Evolutionary conservation across 805 yeast genomes (phyloP), one percentile per base, ranked within the genome.

Genomic region (Candida chauliodis): DNA sequence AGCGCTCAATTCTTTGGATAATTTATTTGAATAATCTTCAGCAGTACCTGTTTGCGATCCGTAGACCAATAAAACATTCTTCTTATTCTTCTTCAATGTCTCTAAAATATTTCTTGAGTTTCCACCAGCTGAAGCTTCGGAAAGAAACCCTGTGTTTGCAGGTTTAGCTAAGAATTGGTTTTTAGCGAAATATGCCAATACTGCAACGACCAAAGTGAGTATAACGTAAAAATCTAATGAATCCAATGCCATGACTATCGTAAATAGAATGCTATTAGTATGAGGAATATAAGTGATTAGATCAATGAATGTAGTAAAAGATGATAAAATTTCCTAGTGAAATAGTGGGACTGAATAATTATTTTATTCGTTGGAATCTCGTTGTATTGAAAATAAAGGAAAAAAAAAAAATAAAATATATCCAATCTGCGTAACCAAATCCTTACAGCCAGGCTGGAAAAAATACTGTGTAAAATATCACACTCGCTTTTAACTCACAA

Each of bases 11-110:
- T 93, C 99, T 56, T 90, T 89, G 34, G 95, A 79, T 50, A 89
- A 81, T 57, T 91, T 86, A 50, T 83, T 77, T 14, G 97, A 95
- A 53, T 89, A 91, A 56, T 93, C 99, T 65, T 93, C 99, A 30
- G 98, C 96, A 13, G 99, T 93, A 47, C 99, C 99, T 4, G 99
- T 93, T 65, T 93, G 99, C 10, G 98, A 90, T 13, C 96, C 98
- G 58, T 75, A 93, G 44, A 93, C 75, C 3, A 93, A 82, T 30
- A 89, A 67, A 25, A 85, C 83, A 47, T 84, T 82, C 63, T 91
- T 90, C 44, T 76, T 73, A 51, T 80, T 79, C 26, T 67, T 66
- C 36, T 67, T 66, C 49, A 91, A 58, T 2, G 75, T 76, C 41
- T 76, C 77, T 8, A 74, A 67, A 31, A 84, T 39, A 13, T 44